phyloP scores from a whole-genome alignment of 2,329 filamentous ascomycete genomes.

The Pseudogymnoascus sp. region DNA sequence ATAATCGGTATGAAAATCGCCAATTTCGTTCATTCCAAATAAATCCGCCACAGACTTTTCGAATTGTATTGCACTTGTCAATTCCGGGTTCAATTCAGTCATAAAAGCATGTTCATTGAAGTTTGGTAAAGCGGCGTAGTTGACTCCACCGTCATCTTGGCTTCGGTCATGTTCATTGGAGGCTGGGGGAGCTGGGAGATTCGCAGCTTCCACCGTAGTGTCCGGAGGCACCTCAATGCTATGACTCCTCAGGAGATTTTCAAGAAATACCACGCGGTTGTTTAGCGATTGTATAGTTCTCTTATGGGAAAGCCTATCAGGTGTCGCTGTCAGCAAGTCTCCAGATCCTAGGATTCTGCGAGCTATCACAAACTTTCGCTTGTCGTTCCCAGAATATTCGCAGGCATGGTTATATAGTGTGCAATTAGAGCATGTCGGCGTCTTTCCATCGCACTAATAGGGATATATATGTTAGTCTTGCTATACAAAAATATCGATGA shows the following conservation, averaged over 20 bases:
- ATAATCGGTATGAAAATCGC: neutral
- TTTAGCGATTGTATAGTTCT: neutral
- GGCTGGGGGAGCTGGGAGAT: neutral
- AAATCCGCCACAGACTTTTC: neutral
- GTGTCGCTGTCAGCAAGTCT: neutral
- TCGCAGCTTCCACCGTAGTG: neutral
- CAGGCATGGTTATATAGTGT: neutral
- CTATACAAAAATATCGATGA: neutral
- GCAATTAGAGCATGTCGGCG: slow-evolving; percentile 2
- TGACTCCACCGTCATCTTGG: neutral
- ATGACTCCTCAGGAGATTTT: neutral
- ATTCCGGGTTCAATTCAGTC: neutral
- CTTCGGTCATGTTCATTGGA: neutral
- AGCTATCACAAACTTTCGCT: neutral
- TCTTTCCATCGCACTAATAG: neutral
- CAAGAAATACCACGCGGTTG: neutral
- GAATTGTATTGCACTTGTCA: neutral
- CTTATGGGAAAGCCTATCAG: neutral
- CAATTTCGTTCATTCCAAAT: slow-evolving; percentile 1
- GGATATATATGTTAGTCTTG: neutral
- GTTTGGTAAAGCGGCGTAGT: neutral
- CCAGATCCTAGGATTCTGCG: neutral
- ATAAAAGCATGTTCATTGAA: neutral
- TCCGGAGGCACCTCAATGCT: neutral
- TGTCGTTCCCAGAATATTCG: neutral